These are phyloP conservation scores for Cladosporium phlei DNA, from an alignment of 2,329 filamentous ascomycete genomes.

Conservation along the genomic window DNA sequence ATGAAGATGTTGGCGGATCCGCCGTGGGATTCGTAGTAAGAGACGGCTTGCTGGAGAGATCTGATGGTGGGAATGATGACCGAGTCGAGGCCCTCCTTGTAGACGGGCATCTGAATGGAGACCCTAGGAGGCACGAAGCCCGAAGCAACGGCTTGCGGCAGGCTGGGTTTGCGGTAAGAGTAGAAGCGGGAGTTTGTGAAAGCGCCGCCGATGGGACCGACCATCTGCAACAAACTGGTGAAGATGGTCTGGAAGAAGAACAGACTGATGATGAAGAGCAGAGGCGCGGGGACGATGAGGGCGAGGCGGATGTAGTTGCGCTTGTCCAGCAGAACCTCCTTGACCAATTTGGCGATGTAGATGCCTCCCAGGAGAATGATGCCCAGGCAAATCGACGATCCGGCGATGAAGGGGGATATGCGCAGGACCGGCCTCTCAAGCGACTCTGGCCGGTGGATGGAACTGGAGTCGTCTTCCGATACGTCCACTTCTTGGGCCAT, in stretches of 20 bases:
- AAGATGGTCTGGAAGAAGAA: slow-evolving; percentile 42
- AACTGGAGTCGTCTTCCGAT: neutral
- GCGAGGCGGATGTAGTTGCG: slow-evolving; percentile 48
- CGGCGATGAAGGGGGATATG: slow-evolving; percentile 42
- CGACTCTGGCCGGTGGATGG: neutral
- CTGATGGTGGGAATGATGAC: slow-evolving; percentile 75
- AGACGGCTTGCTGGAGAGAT: slow-evolving; percentile 72
- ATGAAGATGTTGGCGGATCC: slow-evolving; percentile 74
- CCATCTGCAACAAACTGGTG: slow-evolving; percentile 35
- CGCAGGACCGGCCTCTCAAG: slow-evolving; percentile 2
- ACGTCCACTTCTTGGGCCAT: neutral
- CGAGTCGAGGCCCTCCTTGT: slow-evolving; percentile 72
- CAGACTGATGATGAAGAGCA: slow-evolving; percentile 54
- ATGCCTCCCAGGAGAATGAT: slow-evolving; percentile 51
- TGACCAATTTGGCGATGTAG: slow-evolving; percentile 46
- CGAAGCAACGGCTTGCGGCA: slow-evolving; percentile 32
- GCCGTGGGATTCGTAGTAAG: slow-evolving; percentile 72
- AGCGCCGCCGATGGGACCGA: slow-evolving; percentile 37
- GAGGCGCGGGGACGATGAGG: slow-evolving; percentile 46
- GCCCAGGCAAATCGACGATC: slow-evolving; percentile 48
- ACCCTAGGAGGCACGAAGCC: slow-evolving; percentile 57
- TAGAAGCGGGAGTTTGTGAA: slow-evolving; percentile 71
- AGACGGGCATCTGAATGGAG: slow-evolving; percentile 76
- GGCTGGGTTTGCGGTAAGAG: slow-evolving; percentile 52
- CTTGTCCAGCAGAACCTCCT: slow-evolving; percentile 51